A percentile compares a stretch with the other conserved stretches of the same genome.
Conservation (phyloP, 805 yeast genomes). For the Sugiyamaella floridensis region DNA sequence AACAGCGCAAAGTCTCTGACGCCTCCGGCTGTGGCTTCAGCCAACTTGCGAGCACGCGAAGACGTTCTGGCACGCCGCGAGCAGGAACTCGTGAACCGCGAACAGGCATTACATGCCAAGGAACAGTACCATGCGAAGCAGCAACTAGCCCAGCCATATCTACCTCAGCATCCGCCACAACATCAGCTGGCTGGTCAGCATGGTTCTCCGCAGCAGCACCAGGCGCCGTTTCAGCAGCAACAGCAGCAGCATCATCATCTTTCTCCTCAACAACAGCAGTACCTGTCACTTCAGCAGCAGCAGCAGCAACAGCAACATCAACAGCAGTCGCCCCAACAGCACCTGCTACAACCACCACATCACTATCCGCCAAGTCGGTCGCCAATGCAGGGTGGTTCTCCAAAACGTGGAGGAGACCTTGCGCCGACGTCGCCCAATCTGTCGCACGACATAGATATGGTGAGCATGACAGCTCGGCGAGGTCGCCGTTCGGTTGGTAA, state of each 20-base stretch:
- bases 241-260: no score
- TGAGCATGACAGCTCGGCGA: conserved; percentile 20
- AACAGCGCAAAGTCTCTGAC: not conserved
- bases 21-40: not conserved
- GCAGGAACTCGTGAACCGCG: conserved; percentile 14
- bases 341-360: not conserved
- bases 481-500: conserved; percentile 7
- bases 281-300: not conserved
- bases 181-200: conserved; percentile 10
- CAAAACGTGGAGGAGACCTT: not conserved
- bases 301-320: not conserved
- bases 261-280: not conserved
- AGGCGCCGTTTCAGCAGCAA: no score
- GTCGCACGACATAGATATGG: conserved; percentile 22
- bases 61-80: conserved; percentile 17
- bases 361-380: not conserved
- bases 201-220: not conserved
- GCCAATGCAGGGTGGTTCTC: not conserved
- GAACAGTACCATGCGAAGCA: not conserved
- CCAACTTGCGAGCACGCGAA: conserved; percentile 15
- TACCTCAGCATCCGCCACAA: conserved; percentile 6
- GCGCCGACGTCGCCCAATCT: not conserved
- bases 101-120: conserved; percentile 9
- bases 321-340: not conserved
- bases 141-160: not conserved